Percentiles rank a stretch among this genome's conserved stretches.
These are phyloP conservation scores for Vickermania spadyakhi DNA, from an alignment of 208 protist species.

Conservation along the genomic window DNA sequence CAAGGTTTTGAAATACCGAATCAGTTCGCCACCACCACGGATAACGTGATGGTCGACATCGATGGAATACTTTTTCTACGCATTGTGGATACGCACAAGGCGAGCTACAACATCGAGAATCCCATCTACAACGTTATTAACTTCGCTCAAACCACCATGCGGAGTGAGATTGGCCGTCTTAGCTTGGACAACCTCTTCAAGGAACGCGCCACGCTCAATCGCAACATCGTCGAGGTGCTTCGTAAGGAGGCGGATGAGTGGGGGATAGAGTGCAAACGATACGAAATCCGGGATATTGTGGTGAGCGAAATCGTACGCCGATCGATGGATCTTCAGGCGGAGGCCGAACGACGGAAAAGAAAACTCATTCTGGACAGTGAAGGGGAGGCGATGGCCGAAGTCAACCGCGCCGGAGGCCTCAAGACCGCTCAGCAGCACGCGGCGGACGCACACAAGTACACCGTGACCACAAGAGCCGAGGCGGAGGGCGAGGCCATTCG, in stretches of 20 bases:
- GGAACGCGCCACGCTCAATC: conserved; percentile 90
- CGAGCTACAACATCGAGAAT: conserved; percentile 93
- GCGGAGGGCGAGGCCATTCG: conserved; percentile 58
- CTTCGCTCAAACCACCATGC: conserved; percentile 96
- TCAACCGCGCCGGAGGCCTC: conserved; percentile 89
- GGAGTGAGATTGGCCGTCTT: conserved; percentile 92
- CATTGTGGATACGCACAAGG: conserved; percentile 88
- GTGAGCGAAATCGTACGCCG: conserved; percentile 89
- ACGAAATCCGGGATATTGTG: conserved; percentile 95
- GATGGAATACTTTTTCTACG: conserved; percentile 93
- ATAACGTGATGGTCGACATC: conserved; percentile 95
- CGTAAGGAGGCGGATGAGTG: conserved; percentile 87
- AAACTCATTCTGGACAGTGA: conserved; percentile 93
- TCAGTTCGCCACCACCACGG: conserved; percentile 90
- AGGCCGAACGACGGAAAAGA: conserved; percentile 93
- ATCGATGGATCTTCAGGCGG: conserved; percentile 95
- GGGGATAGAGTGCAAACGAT: conserved; percentile 94
- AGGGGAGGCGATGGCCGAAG: conserved; percentile 74
- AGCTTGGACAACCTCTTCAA: conserved; percentile 91
- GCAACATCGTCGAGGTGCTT: conserved; percentile 87
- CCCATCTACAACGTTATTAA: conserved; percentile 93
- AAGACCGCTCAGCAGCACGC: conserved; percentile 67
- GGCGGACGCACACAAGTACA: conserved; percentile 87
- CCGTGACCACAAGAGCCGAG: conserved; percentile 32
- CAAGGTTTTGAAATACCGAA: conserved; percentile 85